phyloP scores from a whole-genome alignment of 2,329 filamentous ascomycete genomes.

The Xylariaceae sp. region DNA sequence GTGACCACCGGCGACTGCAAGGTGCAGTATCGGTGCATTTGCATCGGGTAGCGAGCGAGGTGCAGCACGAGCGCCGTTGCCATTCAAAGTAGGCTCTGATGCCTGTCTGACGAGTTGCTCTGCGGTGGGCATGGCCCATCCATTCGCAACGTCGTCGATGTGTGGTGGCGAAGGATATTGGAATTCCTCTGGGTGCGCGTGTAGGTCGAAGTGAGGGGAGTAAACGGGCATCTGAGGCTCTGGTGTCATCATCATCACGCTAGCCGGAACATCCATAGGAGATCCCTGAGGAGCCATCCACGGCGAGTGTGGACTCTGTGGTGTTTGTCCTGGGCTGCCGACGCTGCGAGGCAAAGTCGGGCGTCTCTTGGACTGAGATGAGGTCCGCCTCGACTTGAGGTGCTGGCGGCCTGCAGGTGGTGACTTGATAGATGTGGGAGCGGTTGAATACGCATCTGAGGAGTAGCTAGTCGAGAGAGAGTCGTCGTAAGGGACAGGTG shows the following conservation, averaged over 20 bases:
- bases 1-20: conserved; percentile 24
- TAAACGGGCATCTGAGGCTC: conserved; percentile 18
- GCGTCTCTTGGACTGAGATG: conserved; percentile 18
- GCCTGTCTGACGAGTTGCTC: conserved; percentile 9
- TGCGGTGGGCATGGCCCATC: conserved; percentile 13
- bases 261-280: conserved; percentile 16
- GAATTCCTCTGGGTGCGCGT: conserved; percentile 18
- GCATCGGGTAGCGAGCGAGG: conserved; percentile 21
- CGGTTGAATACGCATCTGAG: conserved; percentile 13
- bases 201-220: conserved; percentile 19
- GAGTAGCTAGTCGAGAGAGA: conserved; percentile 12
- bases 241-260: conserved; percentile 20
- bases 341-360: conserved; percentile 17
- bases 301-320: conserved; percentile 19
- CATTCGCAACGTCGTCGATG: conserved; percentile 15
- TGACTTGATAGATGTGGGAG: conserved; percentile 14
- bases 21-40: conserved; percentile 23
- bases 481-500: conserved; percentile 18
- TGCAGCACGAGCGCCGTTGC: conserved; percentile 8
- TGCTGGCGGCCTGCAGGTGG: conserved; percentile 16
- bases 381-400: conserved; percentile 16
- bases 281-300: conserved; percentile 18
- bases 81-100: conserved; percentile 14
- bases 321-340: conserved; percentile 14
- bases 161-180: conserved; percentile 23